Percentiles rank a stretch among this genome's conserved stretches.
Evolutionary conservation across 805 yeast genomes (phyloP).

Genomic region (Candida bentonensis): DNA sequence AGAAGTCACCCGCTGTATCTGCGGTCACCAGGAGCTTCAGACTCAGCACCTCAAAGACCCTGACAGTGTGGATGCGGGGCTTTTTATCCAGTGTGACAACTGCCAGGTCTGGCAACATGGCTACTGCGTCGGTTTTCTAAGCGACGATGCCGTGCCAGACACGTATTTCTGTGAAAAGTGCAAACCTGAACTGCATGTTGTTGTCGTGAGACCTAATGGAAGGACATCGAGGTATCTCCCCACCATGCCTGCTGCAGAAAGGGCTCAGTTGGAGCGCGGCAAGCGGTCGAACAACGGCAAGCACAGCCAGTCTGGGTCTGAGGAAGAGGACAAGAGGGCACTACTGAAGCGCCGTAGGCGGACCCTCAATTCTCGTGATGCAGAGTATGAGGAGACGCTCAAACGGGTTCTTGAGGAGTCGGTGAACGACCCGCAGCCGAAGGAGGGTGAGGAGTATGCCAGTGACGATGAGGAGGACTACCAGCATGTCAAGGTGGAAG

Average conservation of each 20-base stretch:
- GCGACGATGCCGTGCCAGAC: conserved; percentile 70
- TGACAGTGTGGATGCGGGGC: conserved; percentile 74
- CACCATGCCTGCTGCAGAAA: conserved; percentile 15
- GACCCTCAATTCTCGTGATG: conserved; percentile 20
- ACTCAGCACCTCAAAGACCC: conserved; percentile 16
- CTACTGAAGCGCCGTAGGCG: conserved; percentile 13
- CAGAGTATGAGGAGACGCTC: conserved; percentile 22
- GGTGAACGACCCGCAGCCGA: conserved; percentile 19
- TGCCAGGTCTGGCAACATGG: conserved; percentile 98
- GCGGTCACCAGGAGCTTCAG: conserved; percentile 36
- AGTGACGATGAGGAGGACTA: conserved; percentile 12
- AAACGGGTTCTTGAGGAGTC: conserved; percentile 28
- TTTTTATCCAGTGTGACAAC: conserved; percentile 87
- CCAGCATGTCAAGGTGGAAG: conserved; percentile 12
- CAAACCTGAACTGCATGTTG: conserved; percentile 66
- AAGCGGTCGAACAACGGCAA: neutral
- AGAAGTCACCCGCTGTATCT: conserved; percentile 42
- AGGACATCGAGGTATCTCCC: conserved; percentile 38
- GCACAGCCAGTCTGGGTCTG: neutral
- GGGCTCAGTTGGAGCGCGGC: conserved; percentile 5
- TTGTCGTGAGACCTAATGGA: conserved; percentile 33
- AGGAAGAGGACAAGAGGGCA: neutral
- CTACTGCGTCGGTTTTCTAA: conserved; percentile 75
- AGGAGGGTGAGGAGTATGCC: conserved; percentile 18
- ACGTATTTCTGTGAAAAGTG: conserved; percentile 92